A percentile compares a stretch with the other conserved stretches of the same genome.
These are phyloP conservation scores for Chloranthus sessilifolius DNA, from an alignment of 164 flowering plant genomes.

Conservation along the genomic window DNA sequence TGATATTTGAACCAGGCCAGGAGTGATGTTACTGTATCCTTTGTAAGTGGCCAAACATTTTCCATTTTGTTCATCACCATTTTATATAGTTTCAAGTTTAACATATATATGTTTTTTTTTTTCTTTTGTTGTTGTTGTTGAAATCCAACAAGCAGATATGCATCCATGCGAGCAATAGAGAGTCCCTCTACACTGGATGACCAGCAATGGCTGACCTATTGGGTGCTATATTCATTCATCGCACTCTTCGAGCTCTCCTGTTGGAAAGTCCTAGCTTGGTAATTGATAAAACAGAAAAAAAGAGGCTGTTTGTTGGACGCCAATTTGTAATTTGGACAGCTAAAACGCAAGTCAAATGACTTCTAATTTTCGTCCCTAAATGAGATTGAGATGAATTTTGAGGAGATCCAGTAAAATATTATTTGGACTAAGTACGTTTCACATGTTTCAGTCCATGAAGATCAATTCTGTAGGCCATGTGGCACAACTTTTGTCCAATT, in stretches of 20 bases:
- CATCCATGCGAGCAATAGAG: slow-evolving; percentile 83
- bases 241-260: slow-evolving; percentile 81
- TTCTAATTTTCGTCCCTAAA: too few species aligned
- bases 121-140: not conserved
- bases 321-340: too few species aligned
- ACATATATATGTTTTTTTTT: not conserved
- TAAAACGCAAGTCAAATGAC: too few species aligned
- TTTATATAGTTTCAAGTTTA: too few species aligned
- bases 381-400: too few species aligned
- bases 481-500: too few species aligned
- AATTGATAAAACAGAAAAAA: too few species aligned
- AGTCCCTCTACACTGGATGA: slow-evolving; percentile 76
- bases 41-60: slow-evolving; percentile 44
- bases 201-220: slow-evolving; percentile 95
- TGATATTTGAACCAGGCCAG: slow-evolving; percentile 51
- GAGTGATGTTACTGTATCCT: slow-evolving; percentile 79
- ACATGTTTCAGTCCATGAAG: too few species aligned
- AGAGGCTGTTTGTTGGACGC: too few species aligned
- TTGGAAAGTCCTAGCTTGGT: slow-evolving; percentile 72
- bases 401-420: too few species aligned
- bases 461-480: too few species aligned
- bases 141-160: slow-evolving; percentile 45
- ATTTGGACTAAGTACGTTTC: too few species aligned
- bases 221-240: slow-evolving; percentile 81
- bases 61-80: not conserved